These are phyloP conservation scores for Candida awuae DNA, from an alignment of 805 yeast species.

Conservation along the genomic window DNA sequence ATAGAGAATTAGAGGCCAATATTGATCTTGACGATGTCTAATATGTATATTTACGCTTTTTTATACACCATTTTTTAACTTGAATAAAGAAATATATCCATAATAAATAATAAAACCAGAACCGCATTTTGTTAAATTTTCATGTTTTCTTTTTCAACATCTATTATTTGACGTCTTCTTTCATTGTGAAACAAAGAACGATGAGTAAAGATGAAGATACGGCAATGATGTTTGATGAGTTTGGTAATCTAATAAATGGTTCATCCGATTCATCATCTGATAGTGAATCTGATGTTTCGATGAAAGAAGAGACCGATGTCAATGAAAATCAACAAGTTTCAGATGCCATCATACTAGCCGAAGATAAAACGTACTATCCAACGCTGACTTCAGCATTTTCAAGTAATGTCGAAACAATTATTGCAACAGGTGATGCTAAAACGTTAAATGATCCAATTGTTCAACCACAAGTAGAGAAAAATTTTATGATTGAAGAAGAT, in stretches of 20 bases:
- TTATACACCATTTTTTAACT: too few relatives aligned
- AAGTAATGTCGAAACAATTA: conserved; percentile 55
- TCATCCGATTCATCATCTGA: conserved; percentile 31
- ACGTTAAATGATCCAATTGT: conserved; percentile 56
- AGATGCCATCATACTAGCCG: conserved; percentile 32
- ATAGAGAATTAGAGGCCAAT: too few relatives aligned
- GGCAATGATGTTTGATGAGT: conserved; percentile 75
- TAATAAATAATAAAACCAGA: too few relatives aligned
- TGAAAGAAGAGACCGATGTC: too few relatives aligned
- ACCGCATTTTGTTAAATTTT: background rate
- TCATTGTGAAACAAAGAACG: too few relatives aligned
- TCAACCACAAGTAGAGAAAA: conserved; percentile 37
- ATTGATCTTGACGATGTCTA: too few relatives aligned
- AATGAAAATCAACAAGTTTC: conserved; percentile 6
- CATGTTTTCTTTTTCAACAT: background rate
- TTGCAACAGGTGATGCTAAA: conserved; percentile 40
- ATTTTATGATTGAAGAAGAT: conserved; percentile 41
- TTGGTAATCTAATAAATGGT: conserved; percentile 60
- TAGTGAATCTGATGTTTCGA: conserved; percentile 27
- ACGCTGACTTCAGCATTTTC: conserved; percentile 44
- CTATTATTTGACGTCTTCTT: background rate
- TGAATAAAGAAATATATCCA: too few relatives aligned
- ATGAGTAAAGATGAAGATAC: conserved; percentile 23
- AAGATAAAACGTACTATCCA: conserved; percentile 39
- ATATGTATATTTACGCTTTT: too few relatives aligned